Evolutionary conservation across 148 eudicot species (phyloP), one percentile per base, ranked within the genome.

Genomic region (Chenopodium album): DNA sequence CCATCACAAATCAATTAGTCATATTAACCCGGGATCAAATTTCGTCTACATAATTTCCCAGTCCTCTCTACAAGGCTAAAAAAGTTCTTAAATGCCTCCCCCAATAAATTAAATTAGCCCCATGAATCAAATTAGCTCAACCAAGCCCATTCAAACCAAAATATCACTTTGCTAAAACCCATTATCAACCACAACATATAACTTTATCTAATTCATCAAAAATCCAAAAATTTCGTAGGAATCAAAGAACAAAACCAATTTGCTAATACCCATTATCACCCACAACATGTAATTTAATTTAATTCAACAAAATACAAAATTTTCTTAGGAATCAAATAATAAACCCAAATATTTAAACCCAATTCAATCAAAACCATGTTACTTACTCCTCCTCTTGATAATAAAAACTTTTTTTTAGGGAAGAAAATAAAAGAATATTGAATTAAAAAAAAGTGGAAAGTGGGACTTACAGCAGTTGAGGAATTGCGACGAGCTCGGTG

Each of bases 401-500:
- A 37, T 37, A 37, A 37, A 37, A 4, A 37, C 5, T 4, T 37
- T 37, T 37, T 2, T 37, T 37, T 4, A 37, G 78, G 41, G 41
- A 37, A 37, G 41, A 37, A 4, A 37, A 0, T 4, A 37, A 37
- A 37, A 37, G 41, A 5, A 37, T 37, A 2, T 37, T 37, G 6
- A 37, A 5, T 37, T 37, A 23, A 23, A 4, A 37, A 37, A 37
- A 11, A 4, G 16, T 59, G 17, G 26, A 11, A 2, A 22, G 56
- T 5, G 65, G 63, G 75, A 79, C 92, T 82, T 62, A 90, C 95
- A 76, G 82, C 62, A 63, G 85, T 88, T 92, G 92, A 88, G 65
- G 82, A 71, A 85, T 87, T 86, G 69, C 93, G 93, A 19, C 93
- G 90, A 71, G 79, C 88, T 37, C 98, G 91, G 46, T 92, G 92